Base-by-base conservation (phyloP, 331 rosid species). In the Malus hybrid region DNA sequence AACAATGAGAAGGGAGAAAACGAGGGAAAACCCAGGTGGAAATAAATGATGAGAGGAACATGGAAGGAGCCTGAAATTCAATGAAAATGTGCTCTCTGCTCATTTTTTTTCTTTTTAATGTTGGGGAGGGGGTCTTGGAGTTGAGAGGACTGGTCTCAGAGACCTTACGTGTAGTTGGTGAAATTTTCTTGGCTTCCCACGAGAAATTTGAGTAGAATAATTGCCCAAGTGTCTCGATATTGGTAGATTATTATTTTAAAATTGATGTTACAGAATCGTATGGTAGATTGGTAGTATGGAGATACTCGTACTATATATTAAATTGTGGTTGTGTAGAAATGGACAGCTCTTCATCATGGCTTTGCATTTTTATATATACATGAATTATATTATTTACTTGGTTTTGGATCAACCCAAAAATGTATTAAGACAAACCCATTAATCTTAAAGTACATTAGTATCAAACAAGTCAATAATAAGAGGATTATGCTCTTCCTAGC, bases 91-190 rank as follows among this genome's bases (percentile, higher is more conserved):
- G 42, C 39, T 63, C 42, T 34, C 56, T 4, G 34, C 59, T n/a
- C 59, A 62, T 31, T 12, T 39, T 4, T 48, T 83, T 80, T 59
- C 74, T 67, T 81, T 74, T 44, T 15, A 67, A 62, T 6, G 67
- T 32, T 27, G 52, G 70, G 19, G 33, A 24, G 24, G 54, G 54
- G 50, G 50, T 44, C 46, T 7, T 55, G 60, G 71, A 29, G 55
- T 69, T 87, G 82, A 52, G 83, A 80, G 3, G 89, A 75, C 79
- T 83, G 5, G 50, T 2, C 12, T 34, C 36, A 79, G 83, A 74
- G 76, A 70, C 2, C 67, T 6, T 62, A 84, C 85, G 84, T 85
- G 84, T 75, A 79, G 87, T 80, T 75, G 91, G 90, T 82, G 86
- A 71, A 67, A 64, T 80, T 85, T 7, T 52, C 59, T 52, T 54